These are phyloP conservation scores for Colletotrichum sidae DNA, from an alignment of 2,329 filamentous ascomycete species.

Conservation along the genomic window DNA sequence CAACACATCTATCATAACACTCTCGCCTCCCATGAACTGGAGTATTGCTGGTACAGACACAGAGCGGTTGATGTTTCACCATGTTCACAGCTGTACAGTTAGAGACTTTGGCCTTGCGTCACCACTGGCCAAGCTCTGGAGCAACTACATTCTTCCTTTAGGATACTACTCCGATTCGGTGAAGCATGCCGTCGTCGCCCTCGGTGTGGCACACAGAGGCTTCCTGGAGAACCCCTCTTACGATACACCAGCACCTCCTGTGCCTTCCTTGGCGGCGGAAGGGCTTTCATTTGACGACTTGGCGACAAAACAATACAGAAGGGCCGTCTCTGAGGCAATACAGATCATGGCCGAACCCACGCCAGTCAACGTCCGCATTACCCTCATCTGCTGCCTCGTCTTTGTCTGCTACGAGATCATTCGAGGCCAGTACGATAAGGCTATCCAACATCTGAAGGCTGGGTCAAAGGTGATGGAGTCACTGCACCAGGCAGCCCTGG, in stretches of 20 bases:
- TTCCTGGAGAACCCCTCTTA: conserved; percentile 19
- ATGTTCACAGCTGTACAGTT: conserved; percentile 28
- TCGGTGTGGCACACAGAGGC: conserved; percentile 20
- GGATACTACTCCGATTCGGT: conserved; percentile 30
- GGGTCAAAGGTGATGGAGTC: conserved; percentile 28
- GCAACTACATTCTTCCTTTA: conserved; percentile 29
- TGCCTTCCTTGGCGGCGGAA: not conserved
- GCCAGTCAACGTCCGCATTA: conserved; percentile 28
- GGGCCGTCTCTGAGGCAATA: conserved; percentile 24
- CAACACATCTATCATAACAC: conserved; percentile 11
- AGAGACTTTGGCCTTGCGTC: conserved; percentile 22
- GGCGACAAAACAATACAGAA: conserved; percentile 23
- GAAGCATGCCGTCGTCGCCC: conserved; percentile 29
- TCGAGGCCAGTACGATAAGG: conserved; percentile 24
- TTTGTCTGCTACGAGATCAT: conserved; percentile 33
- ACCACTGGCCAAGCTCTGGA: conserved; percentile 27
- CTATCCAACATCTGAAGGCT: conserved; percentile 14
- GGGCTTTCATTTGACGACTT: conserved; percentile 1
- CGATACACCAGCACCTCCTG: not conserved
- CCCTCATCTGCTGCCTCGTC: conserved; percentile 23
- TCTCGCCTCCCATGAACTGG: conserved; percentile 26
- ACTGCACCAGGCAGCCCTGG: conserved; percentile 17
- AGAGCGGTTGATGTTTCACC: conserved; percentile 31
- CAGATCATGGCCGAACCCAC: conserved; percentile 30
- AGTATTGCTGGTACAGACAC: conserved; percentile 12